phyloP scores from a whole-genome alignment of 2,329 filamentous ascomycete genomes.

The Fusarium dimerum region DNA sequence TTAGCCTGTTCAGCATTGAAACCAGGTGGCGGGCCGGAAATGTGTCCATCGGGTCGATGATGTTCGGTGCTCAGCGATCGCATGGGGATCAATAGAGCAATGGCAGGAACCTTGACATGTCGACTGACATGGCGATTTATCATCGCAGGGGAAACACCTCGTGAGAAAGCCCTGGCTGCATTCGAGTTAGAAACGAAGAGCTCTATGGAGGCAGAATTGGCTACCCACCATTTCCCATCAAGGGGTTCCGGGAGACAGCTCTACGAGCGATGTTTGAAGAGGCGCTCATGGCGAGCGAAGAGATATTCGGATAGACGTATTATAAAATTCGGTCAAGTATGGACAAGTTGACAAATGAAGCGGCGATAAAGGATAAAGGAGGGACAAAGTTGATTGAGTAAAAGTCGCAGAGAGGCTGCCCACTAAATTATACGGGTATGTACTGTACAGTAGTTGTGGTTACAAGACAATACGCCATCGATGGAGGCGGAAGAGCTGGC shows the following conservation, averaged over 20 bases:
- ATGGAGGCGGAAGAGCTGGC: conserved; percentile 26
- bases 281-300: conserved; percentile 51
- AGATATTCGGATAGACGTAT: conserved; percentile 6
- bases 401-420: conserved; percentile 25
- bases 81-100: conserved; percentile 58
- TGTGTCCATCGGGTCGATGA: conserved; percentile 50
- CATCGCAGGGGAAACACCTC: conserved; percentile 47
- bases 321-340: conserved; percentile 5
- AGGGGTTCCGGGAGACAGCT: conserved; percentile 54
- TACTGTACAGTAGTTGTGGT: conserved; percentile 19
- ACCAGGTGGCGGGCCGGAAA: conserved; percentile 76
- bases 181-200: conserved; percentile 25
- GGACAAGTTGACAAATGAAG: conserved; percentile 8
- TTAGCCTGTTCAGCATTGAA: conserved; percentile 90
- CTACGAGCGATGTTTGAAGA: conserved; percentile 57
- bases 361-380: conserved; percentile 20
- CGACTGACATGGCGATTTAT: conserved; percentile 49
- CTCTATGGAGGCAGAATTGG: conserved; percentile 4
- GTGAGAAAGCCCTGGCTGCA: conserved; percentile 48
- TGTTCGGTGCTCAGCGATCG: conserved; percentile 61
- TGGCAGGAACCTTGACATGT: conserved; percentile 49
- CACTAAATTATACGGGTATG: conserved; percentile 19
- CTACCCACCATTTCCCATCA: conserved; percentile 49
- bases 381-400: conserved; percentile 26
- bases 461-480: conserved; percentile 10